Evolutionary conservation across 2,329 filamentous ascomycete genomes (phyloP).

Genomic region (Trichoderma sp.): DNA sequence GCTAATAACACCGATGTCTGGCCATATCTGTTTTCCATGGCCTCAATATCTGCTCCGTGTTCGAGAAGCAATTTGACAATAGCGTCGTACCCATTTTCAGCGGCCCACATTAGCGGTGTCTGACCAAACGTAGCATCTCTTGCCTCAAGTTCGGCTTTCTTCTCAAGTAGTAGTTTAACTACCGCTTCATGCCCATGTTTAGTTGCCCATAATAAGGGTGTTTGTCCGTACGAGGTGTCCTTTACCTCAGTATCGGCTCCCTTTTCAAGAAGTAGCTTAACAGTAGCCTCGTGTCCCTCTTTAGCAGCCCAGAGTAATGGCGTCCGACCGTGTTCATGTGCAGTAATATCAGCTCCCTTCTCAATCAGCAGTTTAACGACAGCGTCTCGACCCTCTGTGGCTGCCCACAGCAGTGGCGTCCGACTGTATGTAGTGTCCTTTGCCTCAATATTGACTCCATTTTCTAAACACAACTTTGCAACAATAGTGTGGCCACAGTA

Average conservation of each 20-base stretch:
- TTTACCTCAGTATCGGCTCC: background rate
- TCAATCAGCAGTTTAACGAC: background rate
- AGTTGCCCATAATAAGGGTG: background rate
- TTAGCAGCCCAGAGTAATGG: background rate
- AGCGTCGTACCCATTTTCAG: too few species aligned
- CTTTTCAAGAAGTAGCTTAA: background rate
- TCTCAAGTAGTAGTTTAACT: too few species aligned
- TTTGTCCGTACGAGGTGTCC: background rate
- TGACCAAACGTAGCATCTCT: too few species aligned
- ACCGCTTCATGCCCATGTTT: background rate
- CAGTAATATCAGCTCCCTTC: background rate
- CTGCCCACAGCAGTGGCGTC: background rate
- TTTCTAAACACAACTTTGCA: too few species aligned
- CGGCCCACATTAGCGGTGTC: too few species aligned
- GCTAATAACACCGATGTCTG: too few species aligned
- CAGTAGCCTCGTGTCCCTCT: background rate
- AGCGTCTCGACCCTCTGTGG: background rate
- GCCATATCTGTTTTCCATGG: too few species aligned
- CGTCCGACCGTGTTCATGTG: background rate
- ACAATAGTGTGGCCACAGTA: too few species aligned
- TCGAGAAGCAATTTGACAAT: too few species aligned
- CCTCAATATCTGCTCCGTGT: too few species aligned
- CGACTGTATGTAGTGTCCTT: background rate
- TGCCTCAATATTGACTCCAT: too few species aligned
- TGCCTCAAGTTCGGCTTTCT: too few species aligned